Conservation (phyloP, 192 early-diverging fungal species). For the Coemansia sp. region DNA sequence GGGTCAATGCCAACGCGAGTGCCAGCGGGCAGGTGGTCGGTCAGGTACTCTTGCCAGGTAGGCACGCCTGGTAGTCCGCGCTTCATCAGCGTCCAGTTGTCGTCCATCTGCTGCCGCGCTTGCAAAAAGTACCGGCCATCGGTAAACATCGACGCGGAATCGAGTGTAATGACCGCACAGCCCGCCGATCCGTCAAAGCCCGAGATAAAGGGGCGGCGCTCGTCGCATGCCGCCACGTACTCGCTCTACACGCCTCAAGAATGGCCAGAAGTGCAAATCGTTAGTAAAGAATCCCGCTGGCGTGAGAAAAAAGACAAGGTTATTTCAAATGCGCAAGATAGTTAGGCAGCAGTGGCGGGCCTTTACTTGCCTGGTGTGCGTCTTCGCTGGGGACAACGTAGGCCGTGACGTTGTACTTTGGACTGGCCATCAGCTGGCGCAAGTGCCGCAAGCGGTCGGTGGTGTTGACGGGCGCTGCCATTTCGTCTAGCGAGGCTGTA, state of each 20-base stretch:
- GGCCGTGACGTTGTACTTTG: conserved; percentile 60
- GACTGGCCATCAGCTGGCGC: conserved; percentile 64
- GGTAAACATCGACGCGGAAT: conserved; percentile 89
- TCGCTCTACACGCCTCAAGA: conserved; percentile 72
- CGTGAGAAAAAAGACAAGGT: too few relatives aligned
- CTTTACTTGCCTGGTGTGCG: conserved; percentile 81
- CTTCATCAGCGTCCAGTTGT: conserved; percentile 96
- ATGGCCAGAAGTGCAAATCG: too few relatives aligned
- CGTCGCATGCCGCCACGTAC: conserved; percentile 91
- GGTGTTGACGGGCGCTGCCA: conserved; percentile 55
- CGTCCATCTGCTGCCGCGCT: conserved; percentile 88
- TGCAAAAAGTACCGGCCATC: conserved; percentile 99
- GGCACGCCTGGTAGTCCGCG: conserved; percentile 85
- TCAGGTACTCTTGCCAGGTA: conserved; percentile 87
- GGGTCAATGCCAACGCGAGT: conserved; percentile 95
- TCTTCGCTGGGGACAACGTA: conserved; percentile 94
- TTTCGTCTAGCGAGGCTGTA: conserved; percentile 9
- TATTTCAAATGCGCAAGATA: not conserved
- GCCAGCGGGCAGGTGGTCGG: conserved; percentile 67
- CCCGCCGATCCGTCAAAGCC: conserved; percentile 99
- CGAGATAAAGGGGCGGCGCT: conserved; percentile 87
- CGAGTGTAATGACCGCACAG: conserved; percentile 82
- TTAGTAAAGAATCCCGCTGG: too few relatives aligned
- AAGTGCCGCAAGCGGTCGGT: conserved; percentile 61
- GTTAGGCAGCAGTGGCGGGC: too few relatives aligned